Evolutionary conservation across 164 flowering plant genomes (phyloP).

Genomic region (Saururus chinensis): DNA sequence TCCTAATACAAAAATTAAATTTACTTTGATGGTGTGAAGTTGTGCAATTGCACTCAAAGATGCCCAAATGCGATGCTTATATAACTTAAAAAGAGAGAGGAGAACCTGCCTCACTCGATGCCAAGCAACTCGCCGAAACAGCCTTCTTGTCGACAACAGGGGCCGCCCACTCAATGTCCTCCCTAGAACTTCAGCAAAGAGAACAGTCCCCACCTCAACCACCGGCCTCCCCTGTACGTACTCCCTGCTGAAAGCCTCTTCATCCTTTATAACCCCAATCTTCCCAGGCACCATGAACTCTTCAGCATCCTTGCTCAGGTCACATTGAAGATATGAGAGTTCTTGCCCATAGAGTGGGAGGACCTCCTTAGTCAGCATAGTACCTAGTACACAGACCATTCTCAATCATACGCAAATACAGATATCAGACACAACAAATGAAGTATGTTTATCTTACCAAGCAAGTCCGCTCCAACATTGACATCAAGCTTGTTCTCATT

Average conservation of each 20-base stretch:
- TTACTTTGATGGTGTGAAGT: background rate
- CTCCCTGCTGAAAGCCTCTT: slow-evolving; percentile 40
- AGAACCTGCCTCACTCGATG: slow-evolving; percentile 99
- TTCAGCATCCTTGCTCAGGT: slow-evolving; percentile 49
- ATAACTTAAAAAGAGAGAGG: slow-evolving; percentile 25
- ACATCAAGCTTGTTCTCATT: slow-evolving; percentile 92
- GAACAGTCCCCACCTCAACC: slow-evolving; percentile 77
- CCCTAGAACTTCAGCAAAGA: slow-evolving; percentile 90
- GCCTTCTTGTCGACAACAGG: slow-evolving; percentile 67
- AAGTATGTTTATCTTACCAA: background rate
- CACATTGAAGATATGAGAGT: slow-evolving; percentile 55
- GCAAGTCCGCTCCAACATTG: slow-evolving; percentile 71
- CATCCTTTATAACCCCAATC: slow-evolving; percentile 67
- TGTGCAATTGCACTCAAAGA: background rate
- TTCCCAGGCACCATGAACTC: slow-evolving; percentile 64
- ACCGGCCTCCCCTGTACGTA: slow-evolving; percentile 47
- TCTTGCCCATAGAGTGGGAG: slow-evolving; percentile 82
- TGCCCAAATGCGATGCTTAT: background rate
- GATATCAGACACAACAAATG: background rate
- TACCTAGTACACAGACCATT: slow-evolving; percentile 28
- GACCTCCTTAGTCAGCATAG: slow-evolving; percentile 93
- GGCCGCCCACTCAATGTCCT: slow-evolving; percentile 94
- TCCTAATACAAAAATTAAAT: no score
- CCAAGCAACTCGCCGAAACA: slow-evolving; percentile 71
- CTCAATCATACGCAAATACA: background rate